These are phyloP conservation scores for Cymodocea nodosa DNA, from an alignment of 116 monocot genomes.

Conservation along the genomic window DNA sequence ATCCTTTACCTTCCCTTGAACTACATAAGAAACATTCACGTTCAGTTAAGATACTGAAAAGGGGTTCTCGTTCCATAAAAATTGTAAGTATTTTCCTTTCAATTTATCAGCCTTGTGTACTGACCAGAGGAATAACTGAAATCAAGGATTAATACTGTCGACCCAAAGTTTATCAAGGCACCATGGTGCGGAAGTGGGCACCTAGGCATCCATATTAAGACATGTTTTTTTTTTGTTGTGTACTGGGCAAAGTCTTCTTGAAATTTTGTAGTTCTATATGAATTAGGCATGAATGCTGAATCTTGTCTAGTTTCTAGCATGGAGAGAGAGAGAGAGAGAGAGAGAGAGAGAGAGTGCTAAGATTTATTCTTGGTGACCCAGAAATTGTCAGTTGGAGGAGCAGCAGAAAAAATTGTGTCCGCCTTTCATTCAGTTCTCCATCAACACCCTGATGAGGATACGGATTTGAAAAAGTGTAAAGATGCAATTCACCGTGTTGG, in stretches of 20 bases:
- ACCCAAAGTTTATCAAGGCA: too few relatives aligned
- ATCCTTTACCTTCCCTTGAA: slow-evolving; percentile 54
- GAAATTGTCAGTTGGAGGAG: slow-evolving; percentile 91
- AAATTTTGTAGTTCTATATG: background rate
- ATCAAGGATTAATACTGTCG: too few relatives aligned
- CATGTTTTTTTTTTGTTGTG: too few relatives aligned
- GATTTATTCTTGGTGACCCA: slow-evolving; percentile 16
- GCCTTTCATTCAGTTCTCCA: slow-evolving; percentile 62
- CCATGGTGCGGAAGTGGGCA: too few relatives aligned
- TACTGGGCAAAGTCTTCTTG: too few relatives aligned
- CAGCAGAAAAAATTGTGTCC: slow-evolving; percentile 87
- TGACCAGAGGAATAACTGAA: too few relatives aligned
- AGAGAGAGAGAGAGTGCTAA: background rate
- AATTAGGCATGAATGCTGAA: background rate
- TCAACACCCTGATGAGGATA: slow-evolving; percentile 53
- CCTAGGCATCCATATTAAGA: too few relatives aligned
- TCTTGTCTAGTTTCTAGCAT: background rate
- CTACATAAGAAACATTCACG: slow-evolving; percentile 66
- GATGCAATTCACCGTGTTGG: slow-evolving; percentile 35
- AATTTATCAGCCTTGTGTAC: background rate
- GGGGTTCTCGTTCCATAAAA: slow-evolving; percentile 84
- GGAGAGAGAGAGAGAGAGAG: background rate
- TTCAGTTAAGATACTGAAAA: slow-evolving; percentile 68
- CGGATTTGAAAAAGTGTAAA: slow-evolving; percentile 67
- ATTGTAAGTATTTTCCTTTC: slow-evolving; percentile 33